Evolutionary conservation across 345 rosid genomes (phyloP), one percentile per base, ranked within the genome.

Genomic region (Lepidium aucheri): DNA sequence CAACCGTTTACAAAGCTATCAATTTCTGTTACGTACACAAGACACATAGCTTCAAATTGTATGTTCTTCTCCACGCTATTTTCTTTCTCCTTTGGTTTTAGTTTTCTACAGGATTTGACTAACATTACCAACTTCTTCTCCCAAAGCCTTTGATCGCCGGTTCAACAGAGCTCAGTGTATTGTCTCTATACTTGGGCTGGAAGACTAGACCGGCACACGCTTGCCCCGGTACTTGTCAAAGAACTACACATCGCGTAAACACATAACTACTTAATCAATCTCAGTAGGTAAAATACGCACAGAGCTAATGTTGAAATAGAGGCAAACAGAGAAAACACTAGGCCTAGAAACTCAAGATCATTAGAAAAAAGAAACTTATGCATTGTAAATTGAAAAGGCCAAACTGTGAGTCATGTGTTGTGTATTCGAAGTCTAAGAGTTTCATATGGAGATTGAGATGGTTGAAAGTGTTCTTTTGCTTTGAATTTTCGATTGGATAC

Each of bases 161-260:
- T 44, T 34, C 53, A 28, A 49, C 59, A 30, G 53, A 15, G 38
- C 61, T 57, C 72, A 50, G 68, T 60, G 57, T 43, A 15, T 28
- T 11, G 13, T 52, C 46, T 14, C 70, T 65, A 45, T 17, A 34
- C 22, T 17, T 6, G 53, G 32, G 45, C 4, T 16, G 36, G n/a
- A 17, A 39, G 17, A 53, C 59, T 74, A 74, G 33, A 74, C 73
- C 0, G 77, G 77, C 45, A 74, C 77, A 60, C 77, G 73, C 56
- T 67, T 74, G 22, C 77, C 77, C n/a, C 73, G 73, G 53, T 74
- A 74, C 73, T 74, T 74, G 73, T 74, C 77, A 60, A 74, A 74
- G 73, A 74, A 74, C 77, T 74, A 43, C 50, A 35, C 57, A 73
- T 60, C 32, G 6, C 24, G 51, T 43, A 13, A 33, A 41, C 49